Evolutionary conservation across 257 asterid species (phyloP), one percentile per base, ranked within the genome.

Genomic region (Primulina eburnea): DNA sequence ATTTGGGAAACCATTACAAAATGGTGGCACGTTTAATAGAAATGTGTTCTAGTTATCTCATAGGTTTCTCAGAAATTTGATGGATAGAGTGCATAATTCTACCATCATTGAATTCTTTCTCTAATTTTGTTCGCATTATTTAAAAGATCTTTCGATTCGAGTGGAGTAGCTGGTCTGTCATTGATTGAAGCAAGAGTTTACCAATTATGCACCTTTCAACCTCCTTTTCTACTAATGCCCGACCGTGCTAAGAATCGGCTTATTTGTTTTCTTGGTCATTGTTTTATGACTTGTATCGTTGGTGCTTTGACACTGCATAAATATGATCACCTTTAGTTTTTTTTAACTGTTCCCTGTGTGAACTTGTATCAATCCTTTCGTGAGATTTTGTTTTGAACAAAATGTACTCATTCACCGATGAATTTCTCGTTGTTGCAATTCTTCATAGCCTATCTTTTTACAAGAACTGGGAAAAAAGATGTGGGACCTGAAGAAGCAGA

Each of bases 361-460:
- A 64, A 50, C 21, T 60, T 52, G n/a, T 29, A 28, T 66, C 60
- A 59, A 3, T 29, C 53, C 43, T 55, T 7, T 53, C 34, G 21
- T 16, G 14, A 40, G 28, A 56, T 72, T 40, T 69, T 62, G 24
- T 33, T 30, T n/a, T 60, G 34, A 32, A 26, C 64, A 56, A 28
- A 6, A 61, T 38, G 32, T 5, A 32, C 37, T 35, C 14, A 2
- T 57, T 35, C 65, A 59, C 61, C 2, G 37, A 12, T 37, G 16
- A 2, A 33, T 32, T 57, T 68, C 61, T 71, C 12, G n/a, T 24
- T 40, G 26, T 4, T 35, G 50, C 58, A 30, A 52, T 33, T 72
- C 59, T 65, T 69, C 78, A 73, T 80, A 92, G 98, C 82, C 57
- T 92, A 90, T 75, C 79, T 84, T 78, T 82, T 86, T 67, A 65